Conservation (phyloP, 495 filamentous ascomycete species). For the Pyronema domesticum region DNA sequence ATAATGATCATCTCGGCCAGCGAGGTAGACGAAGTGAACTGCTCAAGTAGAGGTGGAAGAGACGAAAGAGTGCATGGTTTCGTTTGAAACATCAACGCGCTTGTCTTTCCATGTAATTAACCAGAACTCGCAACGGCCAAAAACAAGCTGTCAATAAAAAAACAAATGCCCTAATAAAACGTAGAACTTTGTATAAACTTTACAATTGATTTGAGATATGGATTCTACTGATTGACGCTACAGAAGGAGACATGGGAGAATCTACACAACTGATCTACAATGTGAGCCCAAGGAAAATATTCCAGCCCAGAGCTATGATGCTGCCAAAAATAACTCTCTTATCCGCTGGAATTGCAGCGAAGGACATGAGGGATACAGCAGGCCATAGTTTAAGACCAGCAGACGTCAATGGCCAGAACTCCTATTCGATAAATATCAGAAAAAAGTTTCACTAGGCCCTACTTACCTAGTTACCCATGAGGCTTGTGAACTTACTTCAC, state of each 20-base stretch:
- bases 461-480: conserved; percentile 17
- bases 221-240: too few species aligned
- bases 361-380: conserved; percentile 59
- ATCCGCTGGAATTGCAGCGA: conserved; percentile 60
- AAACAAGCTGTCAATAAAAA: too few species aligned
- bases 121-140: too few species aligned
- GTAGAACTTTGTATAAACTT: too few species aligned
- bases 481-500: conserved; percentile 6
- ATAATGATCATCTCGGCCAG: neutral
- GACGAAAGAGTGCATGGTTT: too few species aligned
- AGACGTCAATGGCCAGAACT: conserved; percentile 51
- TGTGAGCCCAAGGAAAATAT: conserved; percentile 64
- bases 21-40: neutral
- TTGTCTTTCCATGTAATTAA: too few species aligned
- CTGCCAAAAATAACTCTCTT: conserved; percentile 58
- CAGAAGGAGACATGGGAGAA: too few species aligned
- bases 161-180: too few species aligned
- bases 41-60: too few species aligned
- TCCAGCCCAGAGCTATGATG: conserved; percentile 70
- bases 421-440: conserved; percentile 23
- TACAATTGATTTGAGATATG: too few species aligned
- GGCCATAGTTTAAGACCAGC: conserved; percentile 77
- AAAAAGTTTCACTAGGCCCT: neutral
- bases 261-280: conserved; percentile 6
- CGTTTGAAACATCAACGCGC: too few species aligned